phyloP scores from a whole-genome alignment of 116 monocot genomes.

The Cymodocea nodosa region DNA sequence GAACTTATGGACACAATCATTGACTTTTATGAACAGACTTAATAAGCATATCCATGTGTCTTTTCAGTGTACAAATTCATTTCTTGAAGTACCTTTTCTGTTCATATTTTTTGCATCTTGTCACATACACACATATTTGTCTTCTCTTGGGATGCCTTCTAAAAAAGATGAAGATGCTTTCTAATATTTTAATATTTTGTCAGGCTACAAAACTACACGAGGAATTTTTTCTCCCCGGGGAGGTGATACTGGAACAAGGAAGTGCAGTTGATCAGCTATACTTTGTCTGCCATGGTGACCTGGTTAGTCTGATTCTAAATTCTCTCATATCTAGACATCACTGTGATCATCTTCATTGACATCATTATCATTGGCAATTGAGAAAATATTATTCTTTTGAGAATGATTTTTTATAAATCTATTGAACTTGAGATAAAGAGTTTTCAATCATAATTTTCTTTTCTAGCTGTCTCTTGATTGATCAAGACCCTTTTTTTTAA shows the following conservation, averaged over 20 bases:
- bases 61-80: too few species aligned
- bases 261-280: constrained; percentile 82
- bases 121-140: too few species aligned
- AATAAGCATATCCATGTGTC: too few species aligned
- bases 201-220: constrained; percentile 75
- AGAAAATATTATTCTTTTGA: too few species aligned
- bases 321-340: not conserved
- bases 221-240: constrained; percentile 90
- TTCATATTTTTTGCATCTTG: too few species aligned
- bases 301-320: constrained; percentile 26
- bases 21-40: too few species aligned
- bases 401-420: not conserved
- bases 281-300: constrained; percentile 65
- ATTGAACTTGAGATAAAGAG: not conserved
- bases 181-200: constrained; percentile 6
- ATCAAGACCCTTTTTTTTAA: not conserved
- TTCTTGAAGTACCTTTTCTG: too few species aligned
- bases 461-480: not conserved
- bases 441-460: not conserved
- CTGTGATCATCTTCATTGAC: too few species aligned
- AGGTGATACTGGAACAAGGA: constrained; percentile 86
- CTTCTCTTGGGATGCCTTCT: too few species aligned
- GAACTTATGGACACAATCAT: too few species aligned
- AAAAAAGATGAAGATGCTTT: too few species aligned
- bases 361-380: too few species aligned